These are phyloP conservation scores for Batkoa obscura DNA, from an alignment of 371 early-diverging fungal species.

Conservation along the genomic window DNA sequence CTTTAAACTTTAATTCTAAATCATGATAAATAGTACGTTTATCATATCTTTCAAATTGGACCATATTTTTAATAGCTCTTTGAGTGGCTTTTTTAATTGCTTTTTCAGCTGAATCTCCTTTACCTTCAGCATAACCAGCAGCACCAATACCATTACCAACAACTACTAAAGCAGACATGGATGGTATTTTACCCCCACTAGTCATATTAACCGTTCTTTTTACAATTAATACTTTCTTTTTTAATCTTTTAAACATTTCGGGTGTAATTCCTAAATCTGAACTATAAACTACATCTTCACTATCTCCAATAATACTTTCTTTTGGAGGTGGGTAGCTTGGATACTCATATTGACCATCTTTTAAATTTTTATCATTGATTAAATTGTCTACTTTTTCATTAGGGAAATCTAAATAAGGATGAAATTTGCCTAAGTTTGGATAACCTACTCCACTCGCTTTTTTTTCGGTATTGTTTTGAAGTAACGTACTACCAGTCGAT, in stretches of 20 bases:
- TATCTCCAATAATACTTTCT: neutral
- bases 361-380: too few species aligned
- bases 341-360: neutral
- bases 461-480: too few species aligned
- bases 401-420: neutral
- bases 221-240: constrained; percentile 52
- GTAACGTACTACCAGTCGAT: too few species aligned
- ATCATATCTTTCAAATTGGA: constrained; percentile 75
- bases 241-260: constrained; percentile 17
- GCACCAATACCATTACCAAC: constrained; percentile 87
- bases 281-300: neutral
- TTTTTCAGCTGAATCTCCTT: constrained; percentile 52
- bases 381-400: neutral
- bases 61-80: constrained; percentile 72
- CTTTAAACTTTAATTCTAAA: constrained; percentile 73
- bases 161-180: constrained; percentile 79
- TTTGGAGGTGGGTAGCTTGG: neutral
- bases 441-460: too few species aligned
- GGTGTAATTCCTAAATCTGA: neutral
- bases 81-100: constrained; percentile 83
- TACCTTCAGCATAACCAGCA: constrained; percentile 91
- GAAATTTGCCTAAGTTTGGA: neutral
- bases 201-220: constrained; percentile 73
- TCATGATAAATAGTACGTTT: constrained; percentile 86
- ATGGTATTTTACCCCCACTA: constrained; percentile 61